A percentile compares a stretch with the other conserved stretches of the same genome.
Conservation (phyloP, 352 stramenopile species). For the Globisporangium paddicum region DNA sequence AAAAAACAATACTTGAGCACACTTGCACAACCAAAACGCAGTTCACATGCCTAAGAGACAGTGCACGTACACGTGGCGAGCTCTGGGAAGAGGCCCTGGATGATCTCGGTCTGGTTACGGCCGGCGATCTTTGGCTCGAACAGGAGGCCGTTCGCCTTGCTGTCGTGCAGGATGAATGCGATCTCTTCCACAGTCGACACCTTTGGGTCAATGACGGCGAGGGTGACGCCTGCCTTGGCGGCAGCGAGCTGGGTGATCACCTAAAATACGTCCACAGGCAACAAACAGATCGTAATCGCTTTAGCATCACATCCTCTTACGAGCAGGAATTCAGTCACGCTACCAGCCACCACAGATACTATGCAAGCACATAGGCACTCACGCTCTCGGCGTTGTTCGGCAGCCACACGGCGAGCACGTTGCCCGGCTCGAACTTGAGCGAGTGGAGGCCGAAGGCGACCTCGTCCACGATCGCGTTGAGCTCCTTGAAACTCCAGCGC, state of each 20-base stretch:
- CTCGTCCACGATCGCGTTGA: constrained; percentile 69
- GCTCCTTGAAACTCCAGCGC: constrained; percentile 83
- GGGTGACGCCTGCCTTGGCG: constrained; percentile 78
- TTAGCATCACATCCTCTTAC: not conserved
- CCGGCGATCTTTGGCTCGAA: constrained; percentile 82
- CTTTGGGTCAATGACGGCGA: constrained; percentile 76
- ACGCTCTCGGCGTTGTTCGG: constrained; percentile 82
- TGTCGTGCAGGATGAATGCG: constrained; percentile 81
- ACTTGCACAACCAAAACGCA: not conserved
- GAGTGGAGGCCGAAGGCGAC: constrained; percentile 73
- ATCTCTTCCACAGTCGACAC: constrained; percentile 70
- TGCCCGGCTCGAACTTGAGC: constrained; percentile 61
- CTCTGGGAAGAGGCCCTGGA: constrained; percentile 70
- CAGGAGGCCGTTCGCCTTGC: constrained; percentile 67
- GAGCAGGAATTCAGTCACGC: not conserved
- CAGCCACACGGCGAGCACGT: constrained; percentile 83
- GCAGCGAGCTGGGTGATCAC: constrained; percentile 77
- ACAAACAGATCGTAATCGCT: not conserved
- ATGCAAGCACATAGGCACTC: not conserved
- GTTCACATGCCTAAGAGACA: constrained; percentile 1
- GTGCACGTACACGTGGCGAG: constrained; percentile 57
- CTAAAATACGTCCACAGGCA: constrained; percentile 15
- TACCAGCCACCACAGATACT: not conserved
- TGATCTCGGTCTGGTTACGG: constrained; percentile 69
- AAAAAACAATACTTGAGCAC: not conserved